A percentile compares a stretch with the other conserved stretches of the same genome.
phyloP scores from a whole-genome alignment of 2,329 filamentous ascomycete genomes.

The Magnaporthiopsis rhizophila region DNA sequence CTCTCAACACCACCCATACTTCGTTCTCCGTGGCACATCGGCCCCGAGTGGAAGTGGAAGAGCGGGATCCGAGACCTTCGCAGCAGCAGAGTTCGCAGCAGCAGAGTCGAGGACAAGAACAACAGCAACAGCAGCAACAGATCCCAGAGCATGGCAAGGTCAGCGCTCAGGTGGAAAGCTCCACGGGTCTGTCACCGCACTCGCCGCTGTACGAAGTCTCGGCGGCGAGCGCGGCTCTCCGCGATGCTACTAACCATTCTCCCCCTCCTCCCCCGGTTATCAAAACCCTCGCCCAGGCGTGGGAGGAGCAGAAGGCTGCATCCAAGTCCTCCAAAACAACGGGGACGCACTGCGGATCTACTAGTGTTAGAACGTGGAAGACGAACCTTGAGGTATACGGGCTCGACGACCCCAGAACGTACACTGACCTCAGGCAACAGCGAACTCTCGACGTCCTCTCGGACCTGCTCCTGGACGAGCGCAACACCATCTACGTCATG shows the following conservation, averaged over 20 bases:
- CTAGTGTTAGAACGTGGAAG: not conserved
- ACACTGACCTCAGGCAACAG: slow-evolving; percentile 26
- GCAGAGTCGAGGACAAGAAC: no score
- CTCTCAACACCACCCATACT: not conserved
- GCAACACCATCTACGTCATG: slow-evolving; percentile 90
- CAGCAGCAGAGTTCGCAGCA: no score
- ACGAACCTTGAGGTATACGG: not conserved
- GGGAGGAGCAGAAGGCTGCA: not conserved
- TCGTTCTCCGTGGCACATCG: not conserved
- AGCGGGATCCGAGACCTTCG: no score
- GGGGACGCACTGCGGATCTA: not conserved
- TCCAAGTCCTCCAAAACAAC: not conserved
- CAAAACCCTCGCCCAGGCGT: not conserved
- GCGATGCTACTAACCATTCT: not conserved
- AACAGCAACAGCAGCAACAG: not conserved
- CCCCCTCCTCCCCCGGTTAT: not conserved
- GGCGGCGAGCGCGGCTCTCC: not conserved
- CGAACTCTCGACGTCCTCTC: slow-evolving; percentile 76
- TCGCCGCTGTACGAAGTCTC: not conserved
- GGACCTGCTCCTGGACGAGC: slow-evolving; percentile 70
- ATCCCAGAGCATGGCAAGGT: not conserved
- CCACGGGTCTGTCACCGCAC: not conserved
- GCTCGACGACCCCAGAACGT: not conserved
- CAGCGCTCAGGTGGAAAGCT: not conserved
- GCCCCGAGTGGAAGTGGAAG: no score